Conservation (phyloP, 2,329 filamentous ascomycete genomes). For the Fusarium pseudocircinatum region DNA sequence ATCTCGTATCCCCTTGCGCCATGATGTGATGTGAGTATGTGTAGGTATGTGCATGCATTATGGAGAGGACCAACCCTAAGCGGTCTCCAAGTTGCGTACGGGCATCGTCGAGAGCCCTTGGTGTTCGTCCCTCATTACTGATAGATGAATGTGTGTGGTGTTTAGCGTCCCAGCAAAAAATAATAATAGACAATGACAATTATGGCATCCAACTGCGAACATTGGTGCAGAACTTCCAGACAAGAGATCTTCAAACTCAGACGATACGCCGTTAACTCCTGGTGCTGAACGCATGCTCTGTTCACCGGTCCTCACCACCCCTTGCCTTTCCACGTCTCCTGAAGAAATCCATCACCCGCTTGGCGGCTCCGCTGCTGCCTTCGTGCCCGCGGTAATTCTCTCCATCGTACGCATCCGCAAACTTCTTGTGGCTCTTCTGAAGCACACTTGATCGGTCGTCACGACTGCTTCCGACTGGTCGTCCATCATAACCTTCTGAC, state of each 20-base stretch:
- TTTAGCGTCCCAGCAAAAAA: slow-evolving; percentile 35
- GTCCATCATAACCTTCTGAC: slow-evolving; percentile 55
- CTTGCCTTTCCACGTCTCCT: slow-evolving; percentile 83
- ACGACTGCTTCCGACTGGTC: slow-evolving; percentile 50
- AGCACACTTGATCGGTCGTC: slow-evolving; percentile 67
- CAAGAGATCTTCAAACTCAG: slow-evolving; percentile 38
- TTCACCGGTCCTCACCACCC: slow-evolving; percentile 65
- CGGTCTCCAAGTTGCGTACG: slow-evolving; percentile 32
- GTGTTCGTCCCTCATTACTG: slow-evolving; percentile 43
- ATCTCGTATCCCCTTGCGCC: slow-evolving; percentile 41
- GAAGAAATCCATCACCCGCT: slow-evolving; percentile 99
- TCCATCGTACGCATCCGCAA: slow-evolving; percentile 89
- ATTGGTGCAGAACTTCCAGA: slow-evolving; percentile 36
- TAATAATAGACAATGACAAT: slow-evolving; percentile 39
- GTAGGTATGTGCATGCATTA: slow-evolving; percentile 16
- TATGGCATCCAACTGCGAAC: slow-evolving; percentile 43
- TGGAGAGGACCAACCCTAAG: slow-evolving; percentile 29
- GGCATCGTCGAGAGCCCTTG: slow-evolving; percentile 37
- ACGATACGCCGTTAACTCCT: slow-evolving; percentile 40
- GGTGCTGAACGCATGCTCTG: slow-evolving; percentile 28
- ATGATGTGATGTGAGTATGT: slow-evolving; percentile 37
- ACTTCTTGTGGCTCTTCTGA: slow-evolving; percentile 88
- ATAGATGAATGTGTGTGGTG: slow-evolving; percentile 37
- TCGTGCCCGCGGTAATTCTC: slow-evolving; percentile 72
- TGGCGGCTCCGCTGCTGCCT: slow-evolving; percentile 86